Base-by-base conservation (phyloP, 2,329 filamentous ascomycete genomes). In the Massarina eburnea region DNA sequence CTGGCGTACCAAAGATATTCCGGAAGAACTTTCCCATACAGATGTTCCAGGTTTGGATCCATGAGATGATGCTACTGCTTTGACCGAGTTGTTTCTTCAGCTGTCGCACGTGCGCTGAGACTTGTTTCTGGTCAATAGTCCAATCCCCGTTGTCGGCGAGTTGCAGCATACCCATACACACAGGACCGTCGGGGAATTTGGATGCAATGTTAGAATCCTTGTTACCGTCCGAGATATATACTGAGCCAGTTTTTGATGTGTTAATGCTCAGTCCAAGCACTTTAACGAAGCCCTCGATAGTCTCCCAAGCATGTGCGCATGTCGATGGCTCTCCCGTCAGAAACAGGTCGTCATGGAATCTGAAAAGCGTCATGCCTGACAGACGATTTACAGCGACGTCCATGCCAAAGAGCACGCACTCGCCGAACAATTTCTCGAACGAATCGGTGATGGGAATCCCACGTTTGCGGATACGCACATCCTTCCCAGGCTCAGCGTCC, bases 11-110 rank as follows among this genome's bases (percentile, higher is more conserved):
- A 43, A 79, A 78, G 51, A 76, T 78, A 29, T 70, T 72, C 0
- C 68, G 62, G 57, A 80, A 76, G 61, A 80, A 80, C 1, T 68
- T 71, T 3, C 64, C 67, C 2, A 71, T 75, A 49, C 76, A 80
- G 2, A 71, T 67, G 49, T 80, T 79, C 76, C 76, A 80, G 0
- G 73, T 68, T 38, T 52, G 49, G 8, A 48, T 32, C 52, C 52
- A 55, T 1, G 32, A 43, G n/a, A 55, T 45, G 39, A 54, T 48
- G 41, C 47, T 51, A 1, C 8, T 45, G 34, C 37, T 41, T 39
- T 48, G 21, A 9, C 49, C 47, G 7, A 57, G 43, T 27, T 54
- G 54, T 21, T 48, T 48, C 12, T 32, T 32, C 1, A 57, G 42
- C 30, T 57, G 42, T 20, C 36, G 41, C n/a, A 46, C 43, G 22